These are phyloP conservation scores for Boehmeria nivea DNA, from an alignment of 306 rosid species.

Conservation along the genomic window DNA sequence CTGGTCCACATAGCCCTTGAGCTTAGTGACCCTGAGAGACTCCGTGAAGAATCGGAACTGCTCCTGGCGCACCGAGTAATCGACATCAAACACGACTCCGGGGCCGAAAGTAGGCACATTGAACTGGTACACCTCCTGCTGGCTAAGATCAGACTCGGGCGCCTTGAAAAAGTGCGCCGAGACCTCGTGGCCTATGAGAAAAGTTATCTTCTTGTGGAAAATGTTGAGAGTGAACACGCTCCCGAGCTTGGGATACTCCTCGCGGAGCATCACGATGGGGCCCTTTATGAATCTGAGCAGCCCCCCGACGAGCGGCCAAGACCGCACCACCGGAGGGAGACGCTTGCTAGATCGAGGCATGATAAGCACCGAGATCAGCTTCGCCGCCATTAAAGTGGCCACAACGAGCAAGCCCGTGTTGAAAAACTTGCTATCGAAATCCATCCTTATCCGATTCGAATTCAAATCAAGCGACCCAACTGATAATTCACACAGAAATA, in stretches of 20 bases:
- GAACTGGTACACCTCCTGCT: conserved; percentile 91
- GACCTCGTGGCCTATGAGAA: conserved; percentile 89
- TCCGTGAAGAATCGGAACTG: conserved; percentile 95
- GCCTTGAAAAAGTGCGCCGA: conserved; percentile 92
- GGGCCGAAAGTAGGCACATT: conserved; percentile 96
- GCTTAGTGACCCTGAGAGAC: conserved; percentile 71
- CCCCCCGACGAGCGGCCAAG: conserved; percentile 67
- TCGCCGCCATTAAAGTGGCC: conserved; percentile 58
- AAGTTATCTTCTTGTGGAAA: conserved; percentile 64
- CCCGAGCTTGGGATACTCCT: conserved; percentile 84
- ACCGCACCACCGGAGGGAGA: conserved; percentile 51
- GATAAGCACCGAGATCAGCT: conserved; percentile 44
- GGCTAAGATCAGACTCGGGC: conserved; percentile 78
- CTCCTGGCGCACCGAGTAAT: conserved; percentile 78
- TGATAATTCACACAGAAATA: conserved; percentile 1
- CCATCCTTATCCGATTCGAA: conserved; percentile 17
- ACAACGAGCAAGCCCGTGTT: conserved; percentile 49
- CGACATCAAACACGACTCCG: conserved; percentile 93
- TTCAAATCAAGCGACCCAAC: neutral
- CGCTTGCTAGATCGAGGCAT: conserved; percentile 54
- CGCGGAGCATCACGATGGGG: conserved; percentile 69
- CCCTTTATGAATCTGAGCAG: conserved; percentile 64
- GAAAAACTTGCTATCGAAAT: conserved; percentile 33
- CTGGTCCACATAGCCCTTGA: conserved; percentile 89
- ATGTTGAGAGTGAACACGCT: conserved; percentile 71